These are phyloP conservation scores for Pyracantha coccinea DNA, from an alignment of 331 rosid species.

Conservation along the genomic window DNA sequence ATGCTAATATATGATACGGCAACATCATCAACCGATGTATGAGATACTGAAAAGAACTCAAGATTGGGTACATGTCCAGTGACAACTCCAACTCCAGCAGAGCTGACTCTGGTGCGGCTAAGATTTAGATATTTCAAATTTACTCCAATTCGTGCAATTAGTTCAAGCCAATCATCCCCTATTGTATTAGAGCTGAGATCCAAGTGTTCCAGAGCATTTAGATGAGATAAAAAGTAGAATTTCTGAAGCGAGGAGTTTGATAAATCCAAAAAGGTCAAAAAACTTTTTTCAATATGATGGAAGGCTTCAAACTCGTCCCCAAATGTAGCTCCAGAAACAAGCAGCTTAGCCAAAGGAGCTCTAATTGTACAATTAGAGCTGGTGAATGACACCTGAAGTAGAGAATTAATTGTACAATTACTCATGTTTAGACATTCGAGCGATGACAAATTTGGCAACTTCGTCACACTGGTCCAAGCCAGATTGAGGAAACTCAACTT, in stretches of 20 bases:
- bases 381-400: slow-evolving; percentile 32
- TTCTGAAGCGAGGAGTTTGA: slow-evolving; percentile 47
- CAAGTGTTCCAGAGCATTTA: slow-evolving; percentile 61
- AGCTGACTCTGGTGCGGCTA: slow-evolving; percentile 58
- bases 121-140: slow-evolving; percentile 66
- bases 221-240: slow-evolving; percentile 47
- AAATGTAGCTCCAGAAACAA: slow-evolving; percentile 57
- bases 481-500: slow-evolving; percentile 68
- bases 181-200: slow-evolving; percentile 66
- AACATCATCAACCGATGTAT: slow-evolving; percentile 61
- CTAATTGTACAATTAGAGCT: slow-evolving; percentile 3
- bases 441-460: slow-evolving; percentile 50
- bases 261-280: slow-evolving; percentile 48
- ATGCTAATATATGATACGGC: slow-evolving; percentile 41
- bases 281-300: slow-evolving; percentile 27
- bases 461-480: slow-evolving; percentile 74
- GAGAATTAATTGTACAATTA: slow-evolving; percentile 60
- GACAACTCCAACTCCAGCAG: slow-evolving; percentile 61
- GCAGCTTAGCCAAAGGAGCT: slow-evolving; percentile 56
- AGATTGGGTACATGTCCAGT: slow-evolving; percentile 71
- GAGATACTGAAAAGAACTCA: slow-evolving; percentile 55
- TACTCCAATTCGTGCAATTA: slow-evolving; percentile 51
- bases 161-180: slow-evolving; percentile 53
- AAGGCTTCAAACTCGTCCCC: slow-evolving; percentile 49
- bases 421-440: slow-evolving; percentile 77